A percentile compares a stretch with the other conserved stretches of the same genome.
Conservation (phyloP, 345 rosid genomes). For the Populus alba region DNA sequence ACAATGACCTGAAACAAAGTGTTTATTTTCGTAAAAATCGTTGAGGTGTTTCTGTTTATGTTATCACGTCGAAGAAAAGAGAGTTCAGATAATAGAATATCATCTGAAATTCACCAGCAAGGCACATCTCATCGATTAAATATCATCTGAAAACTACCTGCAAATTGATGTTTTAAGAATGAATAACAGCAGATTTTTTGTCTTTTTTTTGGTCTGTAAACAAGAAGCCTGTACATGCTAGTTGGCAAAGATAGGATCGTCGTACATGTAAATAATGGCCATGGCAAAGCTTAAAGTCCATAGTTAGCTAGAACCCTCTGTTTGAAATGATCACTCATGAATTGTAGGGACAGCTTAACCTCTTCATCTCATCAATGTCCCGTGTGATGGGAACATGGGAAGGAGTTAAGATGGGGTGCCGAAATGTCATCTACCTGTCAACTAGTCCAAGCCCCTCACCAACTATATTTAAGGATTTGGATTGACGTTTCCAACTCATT, state of each 20-base stretch:
- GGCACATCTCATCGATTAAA: too few relatives aligned
- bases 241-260: neutral
- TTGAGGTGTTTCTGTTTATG: too few relatives aligned
- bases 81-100: too few relatives aligned
- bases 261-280: neutral
- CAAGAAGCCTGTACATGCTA: too few relatives aligned
- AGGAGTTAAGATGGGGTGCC: neutral
- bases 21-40: too few relatives aligned
- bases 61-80: too few relatives aligned
- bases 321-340: neutral
- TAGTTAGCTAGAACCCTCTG: neutral
- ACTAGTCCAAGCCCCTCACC: neutral
- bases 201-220: too few relatives aligned
- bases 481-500: neutral
- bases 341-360: neutral
- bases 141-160: too few relatives aligned
- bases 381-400: constrained; percentile 10
- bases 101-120: too few relatives aligned
- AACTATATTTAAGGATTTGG: neutral
- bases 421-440: neutral
- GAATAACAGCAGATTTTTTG: too few relatives aligned
- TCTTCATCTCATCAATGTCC: neutral
- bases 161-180: too few relatives aligned
- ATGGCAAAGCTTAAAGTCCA: neutral
- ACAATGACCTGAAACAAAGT: too few relatives aligned